Evolutionary conservation across 805 yeast genomes (phyloP).

Genomic region (Ogataea nakhonphanomensis): DNA sequence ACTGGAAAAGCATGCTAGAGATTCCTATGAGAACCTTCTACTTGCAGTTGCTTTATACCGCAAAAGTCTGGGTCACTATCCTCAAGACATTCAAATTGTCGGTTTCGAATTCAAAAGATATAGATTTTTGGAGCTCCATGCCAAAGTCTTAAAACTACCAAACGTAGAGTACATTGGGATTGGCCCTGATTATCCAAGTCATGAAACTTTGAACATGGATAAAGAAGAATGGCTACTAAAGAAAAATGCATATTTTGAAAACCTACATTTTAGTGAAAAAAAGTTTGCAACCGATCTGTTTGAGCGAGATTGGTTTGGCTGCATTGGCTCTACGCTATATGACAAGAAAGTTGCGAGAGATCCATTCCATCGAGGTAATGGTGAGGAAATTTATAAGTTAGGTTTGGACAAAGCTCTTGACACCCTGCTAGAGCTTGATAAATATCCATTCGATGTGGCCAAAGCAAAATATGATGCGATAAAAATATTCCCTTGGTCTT

Average conservation of each 20-base stretch:
- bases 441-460: constrained; percentile 29
- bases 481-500: constrained; percentile 23
- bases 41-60: constrained; percentile 55
- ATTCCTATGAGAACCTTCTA: constrained; percentile 73
- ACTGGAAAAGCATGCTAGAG: constrained; percentile 72
- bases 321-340: constrained; percentile 36
- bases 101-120: constrained; percentile 73
- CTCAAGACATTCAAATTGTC: constrained; percentile 50
- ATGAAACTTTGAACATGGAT: constrained; percentile 2
- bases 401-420: constrained; percentile 17
- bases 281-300: constrained; percentile 54
- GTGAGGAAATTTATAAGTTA: constrained; percentile 5
- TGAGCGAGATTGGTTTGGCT: constrained; percentile 55
- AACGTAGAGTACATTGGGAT: constrained; percentile 51
- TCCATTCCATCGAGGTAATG: constrained; percentile 39
- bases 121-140: constrained; percentile 56
- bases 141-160: constrained; percentile 46
- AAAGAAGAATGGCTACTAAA: constrained; percentile 20
- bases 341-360: constrained; percentile 53
- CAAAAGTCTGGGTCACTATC: constrained; percentile 46
- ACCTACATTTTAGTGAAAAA: constrained; percentile 46
- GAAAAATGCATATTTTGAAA: constrained; percentile 40
- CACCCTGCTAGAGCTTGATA: constrained; percentile 27
- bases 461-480: constrained; percentile 17
- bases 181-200: constrained; percentile 47